Conservation (phyloP, 805 yeast species). For the Candida pini region DNA sequence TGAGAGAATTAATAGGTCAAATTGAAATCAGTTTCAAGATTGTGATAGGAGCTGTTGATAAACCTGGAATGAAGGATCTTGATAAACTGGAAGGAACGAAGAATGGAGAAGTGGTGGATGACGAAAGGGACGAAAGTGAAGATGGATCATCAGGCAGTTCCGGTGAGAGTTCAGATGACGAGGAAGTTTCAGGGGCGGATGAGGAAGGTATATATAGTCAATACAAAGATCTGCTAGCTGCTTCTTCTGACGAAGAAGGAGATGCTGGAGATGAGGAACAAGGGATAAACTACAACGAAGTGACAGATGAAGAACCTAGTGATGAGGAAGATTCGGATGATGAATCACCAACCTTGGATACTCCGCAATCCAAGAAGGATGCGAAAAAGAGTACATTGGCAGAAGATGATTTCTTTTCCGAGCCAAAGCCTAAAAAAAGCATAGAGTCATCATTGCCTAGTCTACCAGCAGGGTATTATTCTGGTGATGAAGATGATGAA, state of each 20-base stretch:
- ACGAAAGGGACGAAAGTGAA: constrained; percentile 6
- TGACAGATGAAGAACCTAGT: constrained; percentile 62
- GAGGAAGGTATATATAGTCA: constrained; percentile 17
- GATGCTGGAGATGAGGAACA: constrained; percentile 22
- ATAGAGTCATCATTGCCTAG: constrained; percentile 49
- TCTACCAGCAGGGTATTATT: constrained; percentile 72
- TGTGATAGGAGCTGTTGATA: constrained; percentile 24
- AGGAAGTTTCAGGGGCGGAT: constrained; percentile 12
- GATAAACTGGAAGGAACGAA: constrained; percentile 19
- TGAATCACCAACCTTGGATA: background rate
- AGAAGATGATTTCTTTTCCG: constrained; percentile 39
- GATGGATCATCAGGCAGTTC: constrained; percentile 9
- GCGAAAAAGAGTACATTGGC: constrained; percentile 25
- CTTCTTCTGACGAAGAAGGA: constrained; percentile 39
- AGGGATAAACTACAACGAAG: constrained; percentile 42
- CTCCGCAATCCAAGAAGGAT: constrained; percentile 6
- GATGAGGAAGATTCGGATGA: constrained; percentile 15
- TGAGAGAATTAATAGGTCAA: constrained; percentile 28
- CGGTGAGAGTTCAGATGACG: constrained; percentile 6
- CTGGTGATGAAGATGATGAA: constrained; percentile 72
- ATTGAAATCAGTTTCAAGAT: constrained; percentile 22
- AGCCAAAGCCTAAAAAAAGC: constrained; percentile 18
- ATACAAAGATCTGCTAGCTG: constrained; percentile 33
- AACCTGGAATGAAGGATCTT: constrained; percentile 13
- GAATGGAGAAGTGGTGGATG: constrained; percentile 19